phyloP scores from a whole-genome alignment of 1,139 yeast genomes.

The Debaryomycetaceae sp. region DNA sequence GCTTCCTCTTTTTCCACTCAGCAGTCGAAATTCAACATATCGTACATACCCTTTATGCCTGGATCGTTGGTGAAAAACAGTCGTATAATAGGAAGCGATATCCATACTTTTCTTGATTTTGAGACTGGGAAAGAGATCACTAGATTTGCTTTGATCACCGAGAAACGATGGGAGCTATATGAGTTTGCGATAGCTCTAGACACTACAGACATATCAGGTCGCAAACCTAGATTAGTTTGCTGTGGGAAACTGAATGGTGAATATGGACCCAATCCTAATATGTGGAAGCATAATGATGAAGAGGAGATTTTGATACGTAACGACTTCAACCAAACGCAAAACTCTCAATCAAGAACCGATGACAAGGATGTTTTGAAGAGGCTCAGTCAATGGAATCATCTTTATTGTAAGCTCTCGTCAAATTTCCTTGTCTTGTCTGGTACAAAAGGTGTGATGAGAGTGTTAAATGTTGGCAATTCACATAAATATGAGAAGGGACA shows the following conservation, averaged over 20 bases:
- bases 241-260: slow-evolving; percentile 71
- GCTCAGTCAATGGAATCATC: slow-evolving; percentile 57
- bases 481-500: slow-evolving; percentile 44
- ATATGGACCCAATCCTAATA: slow-evolving; percentile 48
- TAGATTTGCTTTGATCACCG: slow-evolving; percentile 60
- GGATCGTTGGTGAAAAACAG: slow-evolving; percentile 40
- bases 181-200: slow-evolving; percentile 29
- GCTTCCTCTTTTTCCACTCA: slow-evolving; percentile 64
- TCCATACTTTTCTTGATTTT: slow-evolving; percentile 43
- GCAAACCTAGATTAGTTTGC: slow-evolving; percentile 55
- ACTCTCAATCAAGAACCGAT: slow-evolving; percentile 8
- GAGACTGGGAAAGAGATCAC: slow-evolving; percentile 46
- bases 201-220: slow-evolving; percentile 11
- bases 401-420: slow-evolving; percentile 62
- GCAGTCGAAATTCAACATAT: slow-evolving; percentile 45
- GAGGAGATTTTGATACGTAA: slow-evolving; percentile 29
- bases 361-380: slow-evolving; percentile 24
- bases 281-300: slow-evolving; percentile 21
- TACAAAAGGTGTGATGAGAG: slow-evolving; percentile 66
- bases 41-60: slow-evolving; percentile 33
- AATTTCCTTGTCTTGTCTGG: slow-evolving; percentile 67
- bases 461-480: slow-evolving; percentile 47
- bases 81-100: slow-evolving; percentile 54
- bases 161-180: slow-evolving; percentile 72
- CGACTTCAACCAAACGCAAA: slow-evolving; percentile 26